These are phyloP conservation scores for Fusarium armeniacum DNA, from an alignment of 2,329 filamentous ascomycete species.

Conservation along the genomic window DNA sequence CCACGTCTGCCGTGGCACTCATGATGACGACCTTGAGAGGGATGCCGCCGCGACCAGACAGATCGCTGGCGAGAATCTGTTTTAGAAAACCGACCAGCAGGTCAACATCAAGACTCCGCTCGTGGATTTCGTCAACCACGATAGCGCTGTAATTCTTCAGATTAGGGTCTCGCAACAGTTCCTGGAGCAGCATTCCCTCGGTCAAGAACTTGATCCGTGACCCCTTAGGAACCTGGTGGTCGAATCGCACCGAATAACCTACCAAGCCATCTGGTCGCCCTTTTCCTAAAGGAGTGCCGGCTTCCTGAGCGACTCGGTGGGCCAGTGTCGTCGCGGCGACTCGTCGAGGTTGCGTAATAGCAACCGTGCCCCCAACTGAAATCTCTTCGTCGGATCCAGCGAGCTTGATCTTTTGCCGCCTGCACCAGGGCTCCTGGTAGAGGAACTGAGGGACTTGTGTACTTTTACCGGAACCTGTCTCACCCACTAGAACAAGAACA, in stretches of 20 bases:
- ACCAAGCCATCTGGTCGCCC: slow-evolving; percentile 67
- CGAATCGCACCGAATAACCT: slow-evolving; percentile 95
- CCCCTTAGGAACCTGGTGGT: slow-evolving; percentile 85
- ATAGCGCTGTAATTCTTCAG: slow-evolving; percentile 89
- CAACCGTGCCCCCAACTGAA: slow-evolving; percentile 82
- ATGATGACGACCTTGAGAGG: slow-evolving; percentile 93
- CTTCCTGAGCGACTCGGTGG: slow-evolving; percentile 86
- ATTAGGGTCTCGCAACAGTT: slow-evolving; percentile 87
- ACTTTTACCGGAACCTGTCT: slow-evolving; percentile 96
- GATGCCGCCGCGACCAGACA: slow-evolving; percentile 75
- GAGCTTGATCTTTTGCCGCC: slow-evolving; percentile 67
- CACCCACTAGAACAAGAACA: slow-evolving; percentile 87
- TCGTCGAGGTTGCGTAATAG: slow-evolving; percentile 92
- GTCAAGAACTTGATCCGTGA: slow-evolving; percentile 94
- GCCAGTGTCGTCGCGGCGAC: slow-evolving; percentile 95
- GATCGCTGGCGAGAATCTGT: slow-evolving; percentile 75
- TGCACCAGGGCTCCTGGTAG: slow-evolving; percentile 83
- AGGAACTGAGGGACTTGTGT: slow-evolving; percentile 97
- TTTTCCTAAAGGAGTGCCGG: slow-evolving; percentile 66
- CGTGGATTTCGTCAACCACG: slow-evolving; percentile 96
- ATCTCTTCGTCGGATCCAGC: slow-evolving; percentile 57
- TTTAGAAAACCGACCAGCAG: slow-evolving; percentile 89
- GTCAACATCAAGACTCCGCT: slow-evolving; percentile 94
- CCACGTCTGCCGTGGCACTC: slow-evolving; percentile 95
- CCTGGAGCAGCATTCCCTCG: slow-evolving; percentile 95